Evolutionary conservation across 163 green algal species (phyloP).

Genomic region (Scenedesmus sp.): DNA sequence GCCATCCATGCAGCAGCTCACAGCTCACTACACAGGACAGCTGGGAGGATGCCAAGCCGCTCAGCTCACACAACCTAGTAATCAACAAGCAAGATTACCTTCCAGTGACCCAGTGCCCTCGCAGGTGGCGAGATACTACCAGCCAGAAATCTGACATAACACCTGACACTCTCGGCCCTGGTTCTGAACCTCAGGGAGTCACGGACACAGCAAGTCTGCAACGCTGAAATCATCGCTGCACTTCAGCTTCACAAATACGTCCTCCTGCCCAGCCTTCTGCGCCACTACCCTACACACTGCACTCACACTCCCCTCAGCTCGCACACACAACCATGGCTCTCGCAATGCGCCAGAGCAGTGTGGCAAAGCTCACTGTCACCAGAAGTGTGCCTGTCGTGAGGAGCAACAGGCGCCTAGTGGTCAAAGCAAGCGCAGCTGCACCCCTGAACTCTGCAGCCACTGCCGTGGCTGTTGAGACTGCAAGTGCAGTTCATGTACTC

Average conservation of each 20-base stretch:
- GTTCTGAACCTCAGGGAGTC: neutral
- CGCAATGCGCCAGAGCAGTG: neutral
- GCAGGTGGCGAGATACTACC: neutral
- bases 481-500: slow-evolving; percentile 16
- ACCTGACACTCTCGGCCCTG: neutral
- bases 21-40: neutral
- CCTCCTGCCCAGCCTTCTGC: neutral
- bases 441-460: neutral
- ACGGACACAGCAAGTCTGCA: neutral
- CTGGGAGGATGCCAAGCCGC: neutral
- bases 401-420: slow-evolving; percentile 1
- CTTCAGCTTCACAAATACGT: neutral
- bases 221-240: neutral
- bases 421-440: neutral
- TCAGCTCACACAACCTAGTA: no score
- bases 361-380: neutral
- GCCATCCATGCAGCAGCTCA: neutral
- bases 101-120: neutral
- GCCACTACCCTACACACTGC: neutral
- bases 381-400: neutral
- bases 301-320: neutral
- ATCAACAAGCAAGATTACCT: neutral
- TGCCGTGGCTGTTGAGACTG: slow-evolving; percentile 12
- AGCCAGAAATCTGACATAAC: neutral
- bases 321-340: neutral